These are phyloP conservation scores for Globisporangium camurandrum DNA, from an alignment of 352 stramenopile species.

Conservation along the genomic window DNA sequence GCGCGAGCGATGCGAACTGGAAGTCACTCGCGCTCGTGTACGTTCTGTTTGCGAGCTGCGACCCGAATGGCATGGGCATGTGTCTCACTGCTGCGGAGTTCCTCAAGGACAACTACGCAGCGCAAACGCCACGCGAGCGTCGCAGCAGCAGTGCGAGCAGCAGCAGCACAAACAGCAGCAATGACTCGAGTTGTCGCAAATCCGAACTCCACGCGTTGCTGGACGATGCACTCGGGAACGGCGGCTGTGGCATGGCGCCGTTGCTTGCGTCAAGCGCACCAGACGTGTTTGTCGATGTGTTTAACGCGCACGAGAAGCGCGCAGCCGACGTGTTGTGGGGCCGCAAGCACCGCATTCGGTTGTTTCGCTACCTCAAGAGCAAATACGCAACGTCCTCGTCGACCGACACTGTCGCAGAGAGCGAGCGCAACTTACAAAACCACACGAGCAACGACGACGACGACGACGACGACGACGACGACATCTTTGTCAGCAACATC, in stretches of 20 bases:
- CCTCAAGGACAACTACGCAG: constrained; percentile 48
- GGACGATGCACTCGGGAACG: constrained; percentile 55
- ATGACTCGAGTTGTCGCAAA: constrained; percentile 1
- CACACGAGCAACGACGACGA: neutral
- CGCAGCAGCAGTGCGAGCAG: constrained; percentile 1
- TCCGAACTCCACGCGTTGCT: constrained; percentile 59
- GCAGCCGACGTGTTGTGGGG: constrained; percentile 78
- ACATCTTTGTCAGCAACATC: constrained; percentile 77
- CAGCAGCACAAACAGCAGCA: constrained; percentile 4
- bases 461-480: constrained; percentile 7
- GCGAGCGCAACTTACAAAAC: constrained; percentile 10
- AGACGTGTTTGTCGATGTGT: constrained; percentile 48
- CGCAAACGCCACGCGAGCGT: constrained; percentile 2
- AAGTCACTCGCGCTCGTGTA: constrained; percentile 64
- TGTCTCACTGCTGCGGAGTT: constrained; percentile 63
- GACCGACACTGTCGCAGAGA: constrained; percentile 23
- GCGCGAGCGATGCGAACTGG: constrained; percentile 62
- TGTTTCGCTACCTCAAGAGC: constrained; percentile 60
- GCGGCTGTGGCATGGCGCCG: constrained; percentile 59
- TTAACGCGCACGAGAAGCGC: constrained; percentile 63
- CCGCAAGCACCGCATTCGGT: constrained; percentile 31
- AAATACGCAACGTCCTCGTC: constrained; percentile 42
- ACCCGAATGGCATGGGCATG: constrained; percentile 76
- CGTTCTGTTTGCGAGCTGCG: constrained; percentile 61
- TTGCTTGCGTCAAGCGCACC: constrained; percentile 39